Percentiles rank a stretch among this genome's conserved stretches.
Evolutionary conservation across 805 yeast genomes (phyloP).

Genomic region (Metschnikowia shivogae): DNA sequence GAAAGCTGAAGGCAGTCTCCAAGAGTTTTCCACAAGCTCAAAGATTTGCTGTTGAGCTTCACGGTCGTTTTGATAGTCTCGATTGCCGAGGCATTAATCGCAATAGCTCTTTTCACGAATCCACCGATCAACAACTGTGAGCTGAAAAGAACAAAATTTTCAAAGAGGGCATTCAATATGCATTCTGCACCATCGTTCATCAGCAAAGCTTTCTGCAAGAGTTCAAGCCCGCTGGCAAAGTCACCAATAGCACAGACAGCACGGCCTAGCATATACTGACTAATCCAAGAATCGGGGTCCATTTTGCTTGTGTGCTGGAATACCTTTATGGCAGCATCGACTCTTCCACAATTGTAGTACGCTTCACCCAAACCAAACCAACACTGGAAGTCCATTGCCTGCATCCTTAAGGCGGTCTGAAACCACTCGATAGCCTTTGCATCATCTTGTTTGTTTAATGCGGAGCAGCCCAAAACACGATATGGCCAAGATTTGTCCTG

Average conservation of each 20-base stretch:
- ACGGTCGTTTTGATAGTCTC: slow-evolving; percentile 39
- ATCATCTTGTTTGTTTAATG: slow-evolving; percentile 66
- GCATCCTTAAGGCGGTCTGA: slow-evolving; percentile 75
- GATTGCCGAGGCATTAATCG: slow-evolving; percentile 44
- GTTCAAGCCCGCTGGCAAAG: slow-evolving; percentile 54
- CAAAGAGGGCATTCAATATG: slow-evolving; percentile 48
- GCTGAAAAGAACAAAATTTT: slow-evolving; percentile 54
- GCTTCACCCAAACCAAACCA: slow-evolving; percentile 99
- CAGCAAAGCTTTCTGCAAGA: slow-evolving; percentile 41
- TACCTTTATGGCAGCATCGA: slow-evolving; percentile 83
- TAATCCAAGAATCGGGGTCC: slow-evolving; percentile 55
- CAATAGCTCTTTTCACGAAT: slow-evolving; percentile 61
- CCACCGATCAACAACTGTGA: slow-evolving; percentile 52
- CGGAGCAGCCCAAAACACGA: slow-evolving; percentile 76
- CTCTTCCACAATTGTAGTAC: slow-evolving; percentile 75
- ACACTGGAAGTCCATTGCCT: slow-evolving; percentile 64
- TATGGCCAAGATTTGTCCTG: slow-evolving; percentile 74
- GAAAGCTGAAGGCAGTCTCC: slow-evolving; percentile 55
- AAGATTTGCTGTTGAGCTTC: slow-evolving; percentile 34
- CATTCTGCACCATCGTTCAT: slow-evolving; percentile 46
- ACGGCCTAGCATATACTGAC: slow-evolving; percentile 62
- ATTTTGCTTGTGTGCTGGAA: slow-evolving; percentile 60
- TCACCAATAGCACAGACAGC: slow-evolving; percentile 63
- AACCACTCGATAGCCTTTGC: slow-evolving; percentile 83
- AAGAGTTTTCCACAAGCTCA: slow-evolving; percentile 62